phyloP scores from a whole-genome alignment of 2,329 filamentous ascomycete species.

The Diaporthe aspalathi region DNA sequence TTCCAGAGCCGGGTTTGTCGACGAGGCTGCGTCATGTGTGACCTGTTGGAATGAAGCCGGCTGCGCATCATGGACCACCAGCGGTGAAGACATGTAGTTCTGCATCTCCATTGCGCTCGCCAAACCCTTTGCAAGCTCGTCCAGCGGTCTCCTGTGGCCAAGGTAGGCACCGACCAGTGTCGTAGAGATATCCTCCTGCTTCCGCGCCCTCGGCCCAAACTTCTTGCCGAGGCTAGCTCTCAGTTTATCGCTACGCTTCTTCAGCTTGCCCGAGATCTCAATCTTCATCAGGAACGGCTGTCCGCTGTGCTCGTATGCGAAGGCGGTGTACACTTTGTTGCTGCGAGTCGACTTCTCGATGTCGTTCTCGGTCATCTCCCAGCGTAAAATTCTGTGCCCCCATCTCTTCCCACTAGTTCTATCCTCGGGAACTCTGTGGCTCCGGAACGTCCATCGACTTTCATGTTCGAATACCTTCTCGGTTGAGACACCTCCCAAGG shows the following conservation, averaged over 20 bases:
- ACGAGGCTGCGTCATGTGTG: not conserved
- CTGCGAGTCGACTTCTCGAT: slow-evolving; percentile 43
- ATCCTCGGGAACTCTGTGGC: slow-evolving; percentile 25
- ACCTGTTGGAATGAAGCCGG: not conserved
- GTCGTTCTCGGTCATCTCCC: slow-evolving; percentile 47
- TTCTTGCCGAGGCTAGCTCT: slow-evolving; percentile 21
- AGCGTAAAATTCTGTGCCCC: slow-evolving; percentile 45
- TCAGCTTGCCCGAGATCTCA: slow-evolving; percentile 45
- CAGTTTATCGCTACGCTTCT: slow-evolving; percentile 41
- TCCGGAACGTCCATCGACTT: slow-evolving; percentile 44
- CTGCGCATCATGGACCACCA: not conserved
- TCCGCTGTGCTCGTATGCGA: slow-evolving; percentile 46
- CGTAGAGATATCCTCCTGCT: slow-evolving; percentile 16
- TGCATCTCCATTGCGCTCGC: not conserved
- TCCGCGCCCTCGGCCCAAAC: slow-evolving; percentile 40
- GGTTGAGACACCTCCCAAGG: slow-evolving; percentile 2
- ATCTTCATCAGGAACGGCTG: slow-evolving; percentile 48
- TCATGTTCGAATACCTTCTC: slow-evolving; percentile 40
- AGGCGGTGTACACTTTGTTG: slow-evolving; percentile 47
- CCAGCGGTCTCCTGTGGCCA: slow-evolving; percentile 10
- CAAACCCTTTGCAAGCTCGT: slow-evolving; percentile 21
- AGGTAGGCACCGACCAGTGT: slow-evolving; percentile 22
- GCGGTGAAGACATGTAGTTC: not conserved
- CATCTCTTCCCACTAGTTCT: slow-evolving; percentile 9
- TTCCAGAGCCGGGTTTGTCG: not conserved